phyloP scores from a whole-genome alignment of 768 basidiomycete genomes.

The Lactarius tabidus region DNA sequence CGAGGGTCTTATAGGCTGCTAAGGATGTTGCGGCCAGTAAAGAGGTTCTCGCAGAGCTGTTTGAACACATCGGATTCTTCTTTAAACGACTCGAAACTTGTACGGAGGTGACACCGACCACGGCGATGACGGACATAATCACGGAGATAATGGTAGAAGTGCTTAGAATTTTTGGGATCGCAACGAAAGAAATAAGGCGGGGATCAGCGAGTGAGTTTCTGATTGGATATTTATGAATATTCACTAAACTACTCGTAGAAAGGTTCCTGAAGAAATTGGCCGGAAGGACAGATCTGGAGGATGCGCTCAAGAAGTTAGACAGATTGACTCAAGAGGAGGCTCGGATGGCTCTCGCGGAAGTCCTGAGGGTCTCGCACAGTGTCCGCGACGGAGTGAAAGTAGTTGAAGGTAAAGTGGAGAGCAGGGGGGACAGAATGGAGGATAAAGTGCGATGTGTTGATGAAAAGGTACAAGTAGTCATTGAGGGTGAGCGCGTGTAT shows the following conservation, averaged over 20 bases:
- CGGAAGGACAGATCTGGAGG: not conserved
- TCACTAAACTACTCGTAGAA: not conserved
- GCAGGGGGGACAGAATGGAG: not conserved
- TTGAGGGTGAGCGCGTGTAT: no score
- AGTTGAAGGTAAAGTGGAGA: not conserved
- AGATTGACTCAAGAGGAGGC: not conserved
- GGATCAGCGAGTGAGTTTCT: not conserved
- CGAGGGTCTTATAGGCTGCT: not conserved
- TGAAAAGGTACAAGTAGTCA: not conserved
- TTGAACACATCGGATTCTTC: not conserved
- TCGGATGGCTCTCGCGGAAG: not conserved
- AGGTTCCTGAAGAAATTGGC: not conserved
- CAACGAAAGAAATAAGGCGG: not conserved
- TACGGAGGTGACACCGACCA: not conserved
- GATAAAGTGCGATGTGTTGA: not conserved
- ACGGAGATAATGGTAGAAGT: not conserved
- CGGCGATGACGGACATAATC: not conserved
- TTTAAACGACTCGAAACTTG: not conserved
- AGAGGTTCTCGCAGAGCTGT: not conserved
- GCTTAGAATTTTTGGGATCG: not conserved
- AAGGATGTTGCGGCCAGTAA: not conserved
- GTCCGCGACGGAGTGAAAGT: not conserved
- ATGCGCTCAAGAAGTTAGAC: not conserved
- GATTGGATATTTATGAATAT: not conserved
- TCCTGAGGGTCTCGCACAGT: not conserved